A percentile compares a stretch with the other conserved stretches of the same genome.
These are phyloP conservation scores for Backusella luteola DNA, from an alignment of 192 early-diverging fungal species.

Conservation along the genomic window DNA sequence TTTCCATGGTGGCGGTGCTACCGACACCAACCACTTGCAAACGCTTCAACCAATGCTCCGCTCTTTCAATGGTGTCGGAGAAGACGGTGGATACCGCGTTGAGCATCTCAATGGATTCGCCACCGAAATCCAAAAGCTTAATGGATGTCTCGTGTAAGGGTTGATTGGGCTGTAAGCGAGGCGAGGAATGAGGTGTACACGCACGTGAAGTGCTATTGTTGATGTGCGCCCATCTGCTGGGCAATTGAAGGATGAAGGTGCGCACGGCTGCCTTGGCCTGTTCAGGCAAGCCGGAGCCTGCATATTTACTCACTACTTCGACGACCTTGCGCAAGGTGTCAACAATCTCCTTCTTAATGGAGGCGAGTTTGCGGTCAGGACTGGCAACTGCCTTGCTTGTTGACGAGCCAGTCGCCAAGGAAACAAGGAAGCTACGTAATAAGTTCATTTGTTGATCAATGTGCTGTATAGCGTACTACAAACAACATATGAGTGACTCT, in stretches of 20 bases:
- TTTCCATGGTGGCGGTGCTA: neutral
- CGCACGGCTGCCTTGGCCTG: conserved; percentile 77
- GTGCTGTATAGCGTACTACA: conserved; percentile 73
- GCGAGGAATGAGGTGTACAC: conserved; percentile 20
- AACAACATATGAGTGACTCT: neutral
- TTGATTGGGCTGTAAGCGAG: conserved; percentile 17
- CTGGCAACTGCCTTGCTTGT: conserved; percentile 21
- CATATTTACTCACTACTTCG: conserved; percentile 82
- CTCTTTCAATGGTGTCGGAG: conserved; percentile 61
- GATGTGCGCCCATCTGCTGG: conserved; percentile 66
- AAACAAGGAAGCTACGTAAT: conserved; percentile 57
- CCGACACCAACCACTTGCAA: conserved; percentile 33
- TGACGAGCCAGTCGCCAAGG: conserved; percentile 25
- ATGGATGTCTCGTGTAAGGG: conserved; percentile 26
- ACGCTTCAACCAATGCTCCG: conserved; percentile 60
- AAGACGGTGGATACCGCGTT: conserved; percentile 64
- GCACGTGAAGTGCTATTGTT: conserved; percentile 20
- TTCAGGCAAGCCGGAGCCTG: conserved; percentile 78
- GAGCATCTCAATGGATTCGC: conserved; percentile 69
- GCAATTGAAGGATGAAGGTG: conserved; percentile 79
- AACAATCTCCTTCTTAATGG: conserved; percentile 79
- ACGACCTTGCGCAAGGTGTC: conserved; percentile 85
- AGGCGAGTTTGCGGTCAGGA: conserved; percentile 43
- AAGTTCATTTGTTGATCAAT: conserved; percentile 65
- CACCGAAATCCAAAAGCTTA: conserved; percentile 63